Percentiles rank a stretch among this genome's conserved stretches.
Evolutionary conservation across 2,329 filamentous ascomycete genomes (phyloP).

Genomic region (Pestalotiopsis sp.): DNA sequence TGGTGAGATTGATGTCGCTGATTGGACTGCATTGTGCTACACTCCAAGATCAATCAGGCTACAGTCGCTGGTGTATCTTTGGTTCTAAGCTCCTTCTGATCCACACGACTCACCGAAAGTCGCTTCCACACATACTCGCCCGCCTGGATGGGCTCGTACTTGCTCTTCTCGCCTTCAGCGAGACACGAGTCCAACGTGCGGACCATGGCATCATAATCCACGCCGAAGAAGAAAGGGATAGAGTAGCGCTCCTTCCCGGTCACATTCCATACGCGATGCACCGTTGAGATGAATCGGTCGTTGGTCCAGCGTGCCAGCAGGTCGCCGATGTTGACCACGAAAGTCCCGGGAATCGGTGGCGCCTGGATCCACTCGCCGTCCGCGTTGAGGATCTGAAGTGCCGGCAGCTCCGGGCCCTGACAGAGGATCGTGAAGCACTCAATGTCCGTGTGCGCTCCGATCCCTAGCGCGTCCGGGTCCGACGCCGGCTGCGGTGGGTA

Average conservation of each 20-base stretch:
- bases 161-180: neutral
- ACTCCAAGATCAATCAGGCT: too few relatives aligned
- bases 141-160: slow-evolving; percentile 1
- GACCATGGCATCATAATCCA: neutral
- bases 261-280: slow-evolving; percentile 8
- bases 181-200: neutral
- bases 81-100: neutral
- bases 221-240: slow-evolving; percentile 13
- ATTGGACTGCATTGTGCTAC: too few relatives aligned
- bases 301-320: slow-evolving; percentile 6
- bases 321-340: slow-evolving; percentile 12
- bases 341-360: slow-evolving; percentile 15
- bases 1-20: too few relatives aligned
- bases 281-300: slow-evolving; percentile 9
- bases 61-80: too few relatives aligned
- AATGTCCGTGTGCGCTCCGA: slow-evolving; percentile 20
- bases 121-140: slow-evolving; percentile 4
- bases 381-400: slow-evolving; percentile 16
- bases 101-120: neutral
- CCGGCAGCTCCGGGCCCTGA: slow-evolving; percentile 9
- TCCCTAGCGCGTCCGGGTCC: slow-evolving; percentile 13
- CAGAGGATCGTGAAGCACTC: slow-evolving; percentile 21
- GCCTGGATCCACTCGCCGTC: slow-evolving; percentile 21
- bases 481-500: slow-evolving; percentile 18
- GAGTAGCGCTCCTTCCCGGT: slow-evolving; percentile 5